Evolutionary conservation across 2,329 filamentous ascomycete species (phyloP).

Genomic region (Fusarium sp.): DNA sequence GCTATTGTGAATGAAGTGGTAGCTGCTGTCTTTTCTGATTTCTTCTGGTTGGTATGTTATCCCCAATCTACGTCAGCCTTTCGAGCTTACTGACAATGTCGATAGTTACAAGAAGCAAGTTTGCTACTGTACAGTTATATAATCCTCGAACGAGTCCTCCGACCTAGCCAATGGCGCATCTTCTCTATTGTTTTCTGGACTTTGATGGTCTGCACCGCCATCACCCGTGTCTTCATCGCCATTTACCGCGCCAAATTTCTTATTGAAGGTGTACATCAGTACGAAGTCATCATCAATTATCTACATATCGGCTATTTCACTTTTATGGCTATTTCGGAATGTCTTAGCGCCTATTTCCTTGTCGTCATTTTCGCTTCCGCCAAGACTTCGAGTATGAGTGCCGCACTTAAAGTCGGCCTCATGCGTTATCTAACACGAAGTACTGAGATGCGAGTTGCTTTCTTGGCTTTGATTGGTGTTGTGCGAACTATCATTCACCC

Average conservation of each 20-base stretch:
- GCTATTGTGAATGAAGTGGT: constrained; percentile 46
- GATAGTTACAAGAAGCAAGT: constrained; percentile 57
- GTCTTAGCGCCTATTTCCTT: constrained; percentile 55
- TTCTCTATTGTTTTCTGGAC: constrained; percentile 68
- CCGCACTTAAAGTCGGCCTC: constrained; percentile 50
- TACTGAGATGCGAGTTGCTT: constrained; percentile 56
- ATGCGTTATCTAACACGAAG: constrained; percentile 55
- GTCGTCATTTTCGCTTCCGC: constrained; percentile 54
- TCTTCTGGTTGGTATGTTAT: constrained; percentile 55
- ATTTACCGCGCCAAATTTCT: constrained; percentile 50
- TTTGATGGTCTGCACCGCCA: constrained; percentile 63
- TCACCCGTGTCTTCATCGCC: constrained; percentile 60
- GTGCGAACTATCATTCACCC: constrained; percentile 57
- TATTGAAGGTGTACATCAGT: constrained; percentile 42
- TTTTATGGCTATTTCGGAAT: constrained; percentile 56
- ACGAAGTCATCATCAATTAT: constrained; percentile 49
- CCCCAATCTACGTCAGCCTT: rapidly evolving
- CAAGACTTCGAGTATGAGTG: constrained; percentile 38
- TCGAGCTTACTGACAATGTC: rapidly evolving
- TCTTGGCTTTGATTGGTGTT: constrained; percentile 53
- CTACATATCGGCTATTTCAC: constrained; percentile 58
- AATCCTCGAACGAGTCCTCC: constrained; percentile 64
- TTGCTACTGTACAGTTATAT: constrained; percentile 63
- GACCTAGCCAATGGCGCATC: constrained; percentile 54
- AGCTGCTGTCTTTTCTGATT: constrained; percentile 55